phyloP scores from a whole-genome alignment of 1,139 yeast genomes.

The Diutina mesorugosa region DNA sequence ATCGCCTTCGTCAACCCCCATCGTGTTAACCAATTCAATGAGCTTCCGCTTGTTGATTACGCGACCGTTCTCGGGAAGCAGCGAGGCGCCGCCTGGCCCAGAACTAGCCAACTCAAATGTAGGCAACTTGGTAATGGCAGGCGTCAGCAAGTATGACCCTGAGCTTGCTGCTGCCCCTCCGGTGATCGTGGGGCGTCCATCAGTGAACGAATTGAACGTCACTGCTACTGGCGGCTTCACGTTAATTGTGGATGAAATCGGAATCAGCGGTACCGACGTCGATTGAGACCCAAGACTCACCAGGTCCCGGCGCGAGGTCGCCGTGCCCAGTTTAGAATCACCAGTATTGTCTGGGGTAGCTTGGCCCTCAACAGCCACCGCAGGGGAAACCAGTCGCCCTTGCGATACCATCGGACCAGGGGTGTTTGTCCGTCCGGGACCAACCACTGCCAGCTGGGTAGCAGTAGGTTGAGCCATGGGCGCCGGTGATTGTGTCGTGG shows the following conservation, averaged over 20 bases:
- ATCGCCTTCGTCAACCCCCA: slow-evolving; percentile 76
- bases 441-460: neutral
- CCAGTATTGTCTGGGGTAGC: neutral
- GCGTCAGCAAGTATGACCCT: slow-evolving; percentile 54
- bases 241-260: neutral
- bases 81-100: neutral
- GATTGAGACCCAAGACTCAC: neutral
- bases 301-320: neutral
- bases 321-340: neutral
- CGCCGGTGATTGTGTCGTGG: neutral
- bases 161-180: slow-evolving; percentile 70
- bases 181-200: slow-evolving; percentile 58
- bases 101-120: slow-evolving; percentile 54
- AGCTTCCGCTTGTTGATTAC: slow-evolving; percentile 82
- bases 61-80: slow-evolving; percentile 38
- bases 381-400: neutral
- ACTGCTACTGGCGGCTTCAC: slow-evolving; percentile 1
- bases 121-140: slow-evolving; percentile 67
- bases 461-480: neutral
- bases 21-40: slow-evolving; percentile 71
- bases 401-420: neutral
- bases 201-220: neutral
- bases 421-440: neutral
- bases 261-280: neutral
- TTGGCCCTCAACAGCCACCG: neutral